Evolutionary conservation across 73 alveolate genomes (phyloP), one percentile per base, ranked within the genome.

Genomic region (Urostyla sp.): DNA sequence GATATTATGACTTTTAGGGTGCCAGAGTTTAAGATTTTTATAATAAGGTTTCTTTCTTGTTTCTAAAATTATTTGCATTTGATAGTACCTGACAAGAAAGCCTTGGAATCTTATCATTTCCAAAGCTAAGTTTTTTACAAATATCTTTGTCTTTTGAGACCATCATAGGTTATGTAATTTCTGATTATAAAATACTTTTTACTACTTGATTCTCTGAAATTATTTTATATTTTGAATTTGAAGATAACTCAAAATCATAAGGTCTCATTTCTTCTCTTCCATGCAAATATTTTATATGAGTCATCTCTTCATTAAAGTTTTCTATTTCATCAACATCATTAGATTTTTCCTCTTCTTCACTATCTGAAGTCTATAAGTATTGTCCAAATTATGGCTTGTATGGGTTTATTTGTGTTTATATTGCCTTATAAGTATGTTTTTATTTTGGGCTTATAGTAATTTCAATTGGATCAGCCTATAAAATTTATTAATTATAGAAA

Each of bases 261-360:
- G 79, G 79, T 23, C 79, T 63, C 21, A 57, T 63, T 10, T 63
- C 79, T 10, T 63, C 79, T 38, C 79, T 63, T 36, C 79, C 79
- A 38, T 63, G 7, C n/a, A n/a, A n/a, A 2, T 63, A 38, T 6
- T 18, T 63, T 6, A 63, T n/a, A 1, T 59, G 5, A 35, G 30
- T 63, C 5, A 38, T 11, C 21, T 38, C 18, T n/a, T 63, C 61
- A 18, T 24, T 27, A n/a, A 13, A 63, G 5, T 63, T 60, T 11
- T 63, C 44, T 35, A 43, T 45, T 18, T 59, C 52, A 34, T 8
- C 72, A n/a, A 26, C 7, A 8, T 55, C 72, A 23, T 55, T 21
- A 55, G 21, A 8, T 10, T 55, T 24, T 11, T 55, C n/a, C 7
- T n/a, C 27, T 10, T 28, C 58, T 24, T 55, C 46, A 27, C 21